These are phyloP conservation scores for Colletotrichum incanum DNA, from an alignment of 2,329 filamentous ascomycete genomes.

Conservation along the genomic window DNA sequence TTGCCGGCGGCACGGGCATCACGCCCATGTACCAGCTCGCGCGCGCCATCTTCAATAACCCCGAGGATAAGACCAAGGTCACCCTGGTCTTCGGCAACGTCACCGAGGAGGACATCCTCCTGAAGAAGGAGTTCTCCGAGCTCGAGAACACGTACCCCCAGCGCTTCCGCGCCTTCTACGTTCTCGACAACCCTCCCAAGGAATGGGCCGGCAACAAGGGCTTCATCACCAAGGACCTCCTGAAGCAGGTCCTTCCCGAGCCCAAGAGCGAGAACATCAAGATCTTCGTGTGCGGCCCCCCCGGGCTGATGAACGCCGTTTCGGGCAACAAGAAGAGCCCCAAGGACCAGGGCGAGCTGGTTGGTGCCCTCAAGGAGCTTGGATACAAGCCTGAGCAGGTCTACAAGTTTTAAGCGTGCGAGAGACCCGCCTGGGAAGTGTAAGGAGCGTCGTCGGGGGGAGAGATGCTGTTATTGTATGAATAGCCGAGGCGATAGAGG, in stretches of 20 bases:
- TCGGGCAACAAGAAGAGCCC: slow-evolving; percentile 92
- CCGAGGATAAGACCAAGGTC: slow-evolving; percentile 96
- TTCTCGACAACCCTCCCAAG: slow-evolving; percentile 87
- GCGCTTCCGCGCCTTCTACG: slow-evolving; percentile 95
- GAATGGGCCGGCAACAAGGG: slow-evolving; percentile 85
- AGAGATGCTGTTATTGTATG: slow-evolving; percentile 19
- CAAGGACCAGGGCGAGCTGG: slow-evolving; percentile 93
- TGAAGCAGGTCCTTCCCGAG: slow-evolving; percentile 95
- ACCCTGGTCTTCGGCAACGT: slow-evolving; percentile 96
- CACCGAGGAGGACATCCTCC: slow-evolving; percentile 88
- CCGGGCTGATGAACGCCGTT: slow-evolving; percentile 93
- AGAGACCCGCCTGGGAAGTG: not conserved
- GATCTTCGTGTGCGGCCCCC: slow-evolving; percentile 95
- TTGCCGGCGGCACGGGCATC: slow-evolving; percentile 97
- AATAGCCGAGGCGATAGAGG: slow-evolving; percentile 39
- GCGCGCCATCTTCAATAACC: slow-evolving; percentile 95
- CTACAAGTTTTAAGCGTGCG: slow-evolving; percentile 83
- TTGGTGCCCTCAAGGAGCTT: slow-evolving; percentile 85
- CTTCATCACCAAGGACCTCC: slow-evolving; percentile 88
- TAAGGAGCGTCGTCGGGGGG: not conserved
- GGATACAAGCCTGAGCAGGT: slow-evolving; percentile 83
- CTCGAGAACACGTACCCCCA: slow-evolving; percentile 97
- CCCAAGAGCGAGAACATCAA: slow-evolving; percentile 95
- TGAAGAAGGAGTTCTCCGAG: slow-evolving; percentile 87
- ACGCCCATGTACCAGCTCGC: slow-evolving; percentile 98